phyloP scores from a whole-genome alignment of 2,329 filamentous ascomycete species.

The Phyllosticta citrichinensis region DNA sequence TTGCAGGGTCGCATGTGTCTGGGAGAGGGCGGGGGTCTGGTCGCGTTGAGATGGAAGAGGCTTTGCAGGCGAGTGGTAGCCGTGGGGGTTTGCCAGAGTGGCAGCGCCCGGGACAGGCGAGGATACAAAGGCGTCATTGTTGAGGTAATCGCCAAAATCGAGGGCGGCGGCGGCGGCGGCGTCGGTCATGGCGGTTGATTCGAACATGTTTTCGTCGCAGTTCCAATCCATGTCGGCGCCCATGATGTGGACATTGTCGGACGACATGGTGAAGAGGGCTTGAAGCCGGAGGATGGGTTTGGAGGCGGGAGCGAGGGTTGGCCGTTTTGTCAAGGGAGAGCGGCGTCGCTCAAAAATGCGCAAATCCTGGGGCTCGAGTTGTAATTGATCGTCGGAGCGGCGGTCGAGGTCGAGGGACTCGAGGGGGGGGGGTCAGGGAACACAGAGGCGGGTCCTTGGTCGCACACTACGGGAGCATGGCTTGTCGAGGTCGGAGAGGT shows the following conservation, averaged over 20 bases:
- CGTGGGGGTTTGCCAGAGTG: background rate
- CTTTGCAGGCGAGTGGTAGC: constrained; percentile 4
- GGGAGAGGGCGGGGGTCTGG: constrained; percentile 2
- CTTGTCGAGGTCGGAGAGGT: background rate
- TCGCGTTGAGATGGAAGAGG: background rate
- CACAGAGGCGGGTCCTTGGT: background rate
- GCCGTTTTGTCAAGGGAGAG: background rate
- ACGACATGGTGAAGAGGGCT: background rate
- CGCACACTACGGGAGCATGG: background rate
- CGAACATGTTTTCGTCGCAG: constrained; percentile 17
- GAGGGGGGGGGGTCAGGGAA: background rate
- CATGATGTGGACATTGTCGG: constrained; percentile 12
- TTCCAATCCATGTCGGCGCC: constrained; percentile 14
- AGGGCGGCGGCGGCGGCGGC: background rate
- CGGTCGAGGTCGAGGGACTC: background rate
- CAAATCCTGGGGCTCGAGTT: background rate
- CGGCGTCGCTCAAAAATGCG: background rate
- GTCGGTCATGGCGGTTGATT: constrained; percentile 14
- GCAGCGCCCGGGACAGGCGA: constrained; percentile 1
- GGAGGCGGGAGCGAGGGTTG: background rate
- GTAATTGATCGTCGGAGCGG: background rate
- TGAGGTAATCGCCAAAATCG: constrained; percentile 5
- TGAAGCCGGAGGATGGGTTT: background rate
- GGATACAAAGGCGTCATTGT: constrained; percentile 6
- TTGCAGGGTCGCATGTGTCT: constrained; percentile 4